Evolutionary conservation across 176 grass and related monocot species (phyloP), one percentile per base, ranked within the genome.

Genomic region (Ensete ventricosum): DNA sequence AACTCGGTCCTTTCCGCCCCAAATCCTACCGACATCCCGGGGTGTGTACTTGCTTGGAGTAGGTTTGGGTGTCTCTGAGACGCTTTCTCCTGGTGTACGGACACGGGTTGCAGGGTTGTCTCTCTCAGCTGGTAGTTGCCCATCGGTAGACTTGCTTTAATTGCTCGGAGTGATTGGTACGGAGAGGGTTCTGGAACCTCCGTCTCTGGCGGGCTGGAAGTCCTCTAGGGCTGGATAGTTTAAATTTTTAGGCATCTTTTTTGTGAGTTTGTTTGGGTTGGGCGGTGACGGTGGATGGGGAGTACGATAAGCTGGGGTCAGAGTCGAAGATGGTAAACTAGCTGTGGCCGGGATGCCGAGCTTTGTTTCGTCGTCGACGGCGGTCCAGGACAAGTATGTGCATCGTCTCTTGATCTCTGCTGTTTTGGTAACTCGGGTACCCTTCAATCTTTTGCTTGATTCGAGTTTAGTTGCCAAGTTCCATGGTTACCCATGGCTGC

Each of bases 361-460:
- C 12, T 21, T 52, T 22, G 9, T 73, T 51, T 53, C 73, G 7
- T 51, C n/a, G 1, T 3, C 10, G 29, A 17, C 34, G 25, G 10
- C 50, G 68, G 24, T 67, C 73, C 81, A 8, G 25, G 27, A 73
- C 34, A 50, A 50, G 87, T 89, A 85, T 9, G 80, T 64, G 53
- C 71, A 54, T 73, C 8, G 49, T 24, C 22, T 17, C 9, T 20
- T 54, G 19, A n/a, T 55, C 22, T 24, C 14, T 13, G 17, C 49
- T 23, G 52, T 73, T 20, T 52, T 73, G 57, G 57, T 60, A 60
- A 60, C 14, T 14, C 5, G 14, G 57, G 57, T 60, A 17, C n/a
- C 5, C 2, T 60, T 60, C 54, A 43, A 43, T 43, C 34, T 43
- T 43, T 43, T 43, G 4, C 34, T 43, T 43, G 34, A 43, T 43